Conservation (phyloP, 164 flowering plant species). For the Vitis labrusca region DNA sequence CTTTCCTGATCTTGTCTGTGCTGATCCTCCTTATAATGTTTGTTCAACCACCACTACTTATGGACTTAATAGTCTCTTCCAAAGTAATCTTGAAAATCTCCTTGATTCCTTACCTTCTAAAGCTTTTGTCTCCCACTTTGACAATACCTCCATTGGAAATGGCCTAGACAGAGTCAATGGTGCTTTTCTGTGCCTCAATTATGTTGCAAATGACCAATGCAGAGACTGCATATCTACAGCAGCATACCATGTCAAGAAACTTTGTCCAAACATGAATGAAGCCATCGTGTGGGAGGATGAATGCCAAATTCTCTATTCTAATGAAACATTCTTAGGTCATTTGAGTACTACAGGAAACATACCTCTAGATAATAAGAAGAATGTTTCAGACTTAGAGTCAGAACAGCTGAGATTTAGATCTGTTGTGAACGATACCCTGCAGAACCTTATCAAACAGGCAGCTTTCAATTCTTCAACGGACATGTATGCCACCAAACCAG, state of each 20-base stretch:
- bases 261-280: constrained; percentile 25
- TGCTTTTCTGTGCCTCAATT: constrained; percentile 29
- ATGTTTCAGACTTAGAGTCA: constrained; percentile 17
- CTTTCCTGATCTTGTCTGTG: neutral
- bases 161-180: constrained; percentile 24
- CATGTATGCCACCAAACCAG: constrained; percentile 25
- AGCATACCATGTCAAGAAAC: neutral
- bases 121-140: constrained; percentile 17
- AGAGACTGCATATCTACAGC: constrained; percentile 18
- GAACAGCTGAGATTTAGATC: constrained; percentile 1
- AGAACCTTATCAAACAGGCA: constrained; percentile 13
- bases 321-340: constrained; percentile 20
- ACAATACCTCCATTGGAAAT: constrained; percentile 16
- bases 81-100: constrained; percentile 17
- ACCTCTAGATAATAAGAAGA: constrained; percentile 8
- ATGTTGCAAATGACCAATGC: constrained; percentile 10
- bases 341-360: constrained; percentile 16
- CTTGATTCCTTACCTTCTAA: constrained; percentile 15
- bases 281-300: constrained; percentile 34
- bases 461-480: constrained; percentile 13
- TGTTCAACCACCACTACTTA: constrained; percentile 5
- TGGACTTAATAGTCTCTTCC: neutral
- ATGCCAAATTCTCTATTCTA: constrained; percentile 36
- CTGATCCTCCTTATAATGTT: constrained; percentile 9
- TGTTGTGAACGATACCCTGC: constrained; percentile 12